These are phyloP conservation scores for Boechera retrofracta DNA, from an alignment of 345 rosid species.

Conservation along the genomic window DNA sequence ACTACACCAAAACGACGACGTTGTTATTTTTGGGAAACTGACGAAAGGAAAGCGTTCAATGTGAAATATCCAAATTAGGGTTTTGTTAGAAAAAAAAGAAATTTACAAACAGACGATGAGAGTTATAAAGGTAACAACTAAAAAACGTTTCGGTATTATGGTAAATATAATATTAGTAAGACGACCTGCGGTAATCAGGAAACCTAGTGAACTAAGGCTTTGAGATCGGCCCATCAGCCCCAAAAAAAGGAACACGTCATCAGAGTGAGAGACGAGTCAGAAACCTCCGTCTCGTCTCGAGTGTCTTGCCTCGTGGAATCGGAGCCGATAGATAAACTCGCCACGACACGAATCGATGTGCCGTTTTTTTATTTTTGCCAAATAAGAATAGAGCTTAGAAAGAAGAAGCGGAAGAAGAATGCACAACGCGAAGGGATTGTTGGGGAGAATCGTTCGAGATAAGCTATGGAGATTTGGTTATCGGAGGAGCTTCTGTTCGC, in stretches of 20 bases:
- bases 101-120: background rate
- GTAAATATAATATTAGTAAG: background rate
- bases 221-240: slow-evolving; percentile 19
- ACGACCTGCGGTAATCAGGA: background rate
- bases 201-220: background rate
- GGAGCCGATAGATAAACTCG: slow-evolving; percentile 33
- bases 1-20: background rate
- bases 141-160: background rate
- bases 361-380: slow-evolving; percentile 35
- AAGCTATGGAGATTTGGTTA: slow-evolving; percentile 26
- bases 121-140: background rate
- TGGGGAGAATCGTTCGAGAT: slow-evolving; percentile 44
- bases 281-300: background rate
- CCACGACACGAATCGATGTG: slow-evolving; percentile 31
- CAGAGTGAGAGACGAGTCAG: background rate
- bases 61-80: background rate
- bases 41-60: background rate
- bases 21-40: background rate
- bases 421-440: slow-evolving; percentile 47
- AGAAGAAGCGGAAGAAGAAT: slow-evolving; percentile 27
- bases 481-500: slow-evolving; percentile 51
- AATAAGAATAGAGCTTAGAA: slow-evolving; percentile 22
- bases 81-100: background rate
- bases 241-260: slow-evolving; percentile 26
- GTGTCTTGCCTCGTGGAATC: background rate